Conservation (phyloP, 75 land plant genomes). For the Pinus albicaulis region DNA sequence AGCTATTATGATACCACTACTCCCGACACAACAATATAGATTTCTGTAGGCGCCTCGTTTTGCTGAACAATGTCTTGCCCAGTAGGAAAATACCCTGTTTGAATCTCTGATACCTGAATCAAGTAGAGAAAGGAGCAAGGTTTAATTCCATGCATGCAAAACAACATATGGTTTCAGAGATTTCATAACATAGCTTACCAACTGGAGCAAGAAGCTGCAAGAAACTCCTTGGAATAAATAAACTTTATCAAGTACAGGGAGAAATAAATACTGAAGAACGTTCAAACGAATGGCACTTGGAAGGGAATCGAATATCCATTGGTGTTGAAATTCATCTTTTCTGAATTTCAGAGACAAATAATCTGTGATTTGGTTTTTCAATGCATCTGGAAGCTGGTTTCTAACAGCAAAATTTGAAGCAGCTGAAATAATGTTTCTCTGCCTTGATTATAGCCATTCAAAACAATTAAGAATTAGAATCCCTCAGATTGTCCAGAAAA, state of each 20-base stretch:
- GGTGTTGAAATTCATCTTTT: slow-evolving; percentile 66
- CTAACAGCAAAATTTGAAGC: slow-evolving; percentile 52
- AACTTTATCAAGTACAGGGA: slow-evolving; percentile 29
- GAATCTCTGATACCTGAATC: slow-evolving; percentile 26
- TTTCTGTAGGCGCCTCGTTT: slow-evolving; percentile 17
- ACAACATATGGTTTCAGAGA: too few relatives aligned
- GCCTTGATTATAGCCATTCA: neutral
- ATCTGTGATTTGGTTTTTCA: slow-evolving; percentile 25
- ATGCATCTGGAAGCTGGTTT: slow-evolving; percentile 44
- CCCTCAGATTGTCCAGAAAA: too few relatives aligned
- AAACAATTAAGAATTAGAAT: too few relatives aligned
- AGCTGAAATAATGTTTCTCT: slow-evolving; percentile 63
- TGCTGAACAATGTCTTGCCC: slow-evolving; percentile 22
- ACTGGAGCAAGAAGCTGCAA: neutral
- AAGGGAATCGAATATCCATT: slow-evolving; percentile 50
- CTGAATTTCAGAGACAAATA: slow-evolving; percentile 70
- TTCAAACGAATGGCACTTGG: slow-evolving; percentile 73
- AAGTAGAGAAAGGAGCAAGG: neutral
- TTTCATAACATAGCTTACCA: neutral
- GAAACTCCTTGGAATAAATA: slow-evolving; percentile 51
- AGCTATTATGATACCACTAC: slow-evolving; percentile 10
- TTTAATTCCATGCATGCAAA: too few relatives aligned
- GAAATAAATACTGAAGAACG: slow-evolving; percentile 73
- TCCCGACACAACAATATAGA: slow-evolving; percentile 32
- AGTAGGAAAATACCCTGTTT: slow-evolving; percentile 25